Conservation (phyloP, 306 rosid genomes). For the Gleditsia sinensis region DNA sequence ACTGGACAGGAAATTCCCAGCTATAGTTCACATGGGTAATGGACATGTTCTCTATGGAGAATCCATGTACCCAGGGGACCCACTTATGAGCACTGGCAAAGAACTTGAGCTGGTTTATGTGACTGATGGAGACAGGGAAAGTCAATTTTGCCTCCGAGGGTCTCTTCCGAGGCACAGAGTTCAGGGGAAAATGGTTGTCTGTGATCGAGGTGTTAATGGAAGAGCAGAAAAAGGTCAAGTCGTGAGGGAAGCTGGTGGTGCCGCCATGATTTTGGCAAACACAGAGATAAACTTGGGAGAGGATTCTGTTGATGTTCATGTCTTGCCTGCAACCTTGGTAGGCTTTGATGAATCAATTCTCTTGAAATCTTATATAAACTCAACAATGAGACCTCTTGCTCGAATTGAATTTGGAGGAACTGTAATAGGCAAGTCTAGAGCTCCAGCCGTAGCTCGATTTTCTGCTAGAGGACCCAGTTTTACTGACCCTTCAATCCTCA, state of each 20-base stretch:
- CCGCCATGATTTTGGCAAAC: constrained; percentile 84
- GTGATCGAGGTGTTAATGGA: constrained; percentile 86
- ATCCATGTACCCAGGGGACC: constrained; percentile 68
- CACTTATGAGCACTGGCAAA: constrained; percentile 26
- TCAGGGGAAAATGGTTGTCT: constrained; percentile 75
- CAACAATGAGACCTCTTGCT: constrained; percentile 61
- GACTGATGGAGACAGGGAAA: constrained; percentile 45
- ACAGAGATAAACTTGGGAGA: constrained; percentile 81
- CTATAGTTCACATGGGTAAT: constrained; percentile 62
- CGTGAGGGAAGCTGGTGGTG: constrained; percentile 90
- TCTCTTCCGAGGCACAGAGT: constrained; percentile 80
- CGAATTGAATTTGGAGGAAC: constrained; percentile 79
- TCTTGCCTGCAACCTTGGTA: constrained; percentile 82
- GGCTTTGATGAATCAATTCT: constrained; percentile 77
- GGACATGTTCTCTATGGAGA: constrained; percentile 73
- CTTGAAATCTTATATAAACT: constrained; percentile 71
- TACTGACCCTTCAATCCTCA: constrained; percentile 83
- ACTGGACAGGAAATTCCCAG: constrained; percentile 76
- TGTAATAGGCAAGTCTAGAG: constrained; percentile 66
- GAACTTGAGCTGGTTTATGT: constrained; percentile 68
- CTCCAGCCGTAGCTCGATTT: constrained; percentile 85
- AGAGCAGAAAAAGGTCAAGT: constrained; percentile 89
- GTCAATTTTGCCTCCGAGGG: constrained; percentile 74
- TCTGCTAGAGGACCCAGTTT: constrained; percentile 90
- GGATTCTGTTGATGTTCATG: constrained; percentile 92